These are phyloP conservation scores for Voacanga thouarsii DNA, from an alignment of 257 asterid species.

Conservation along the genomic window DNA sequence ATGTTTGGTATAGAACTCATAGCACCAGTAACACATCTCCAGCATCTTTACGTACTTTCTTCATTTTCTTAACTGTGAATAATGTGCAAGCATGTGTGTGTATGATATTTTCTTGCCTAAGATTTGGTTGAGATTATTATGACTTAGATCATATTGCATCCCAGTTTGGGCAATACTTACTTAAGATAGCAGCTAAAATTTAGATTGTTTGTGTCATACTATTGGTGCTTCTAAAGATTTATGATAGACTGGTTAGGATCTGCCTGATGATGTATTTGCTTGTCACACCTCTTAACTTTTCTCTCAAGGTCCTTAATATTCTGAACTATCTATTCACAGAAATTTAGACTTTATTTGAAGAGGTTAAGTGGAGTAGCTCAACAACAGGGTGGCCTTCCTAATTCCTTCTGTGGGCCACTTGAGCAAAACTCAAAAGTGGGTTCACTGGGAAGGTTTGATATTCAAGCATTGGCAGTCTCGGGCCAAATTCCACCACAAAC, in stretches of 20 bases:
- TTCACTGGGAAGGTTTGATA: constrained; percentile 59
- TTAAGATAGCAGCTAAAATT: not conserved
- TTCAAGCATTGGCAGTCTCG: constrained; percentile 67
- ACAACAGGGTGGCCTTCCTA: constrained; percentile 56
- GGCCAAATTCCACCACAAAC: constrained; percentile 68
- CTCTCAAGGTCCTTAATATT: not conserved
- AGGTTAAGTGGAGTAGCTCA: constrained; percentile 79
- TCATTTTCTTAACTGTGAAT: not conserved
- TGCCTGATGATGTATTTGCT: not conserved
- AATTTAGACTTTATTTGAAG: constrained; percentile 74
- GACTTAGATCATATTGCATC: not conserved
- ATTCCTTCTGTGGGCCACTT: constrained; percentile 52
- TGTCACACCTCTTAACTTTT: constrained; percentile 5
- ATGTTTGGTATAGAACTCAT: not conserved
- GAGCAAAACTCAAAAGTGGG: constrained; percentile 53
- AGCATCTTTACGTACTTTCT: not conserved
- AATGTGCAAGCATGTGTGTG: not conserved
- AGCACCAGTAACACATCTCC: not conserved
- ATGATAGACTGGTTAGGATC: not conserved
- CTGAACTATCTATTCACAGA: constrained; percentile 38
- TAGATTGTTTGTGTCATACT: not conserved
- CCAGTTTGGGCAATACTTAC: not conserved
- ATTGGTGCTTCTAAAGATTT: not conserved
- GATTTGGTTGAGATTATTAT: constrained; percentile 1
- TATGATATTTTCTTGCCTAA: not conserved